Evolutionary conservation across 2,329 filamentous ascomycete genomes (phyloP).

Genomic region (Diaporthe sp.): DNA sequence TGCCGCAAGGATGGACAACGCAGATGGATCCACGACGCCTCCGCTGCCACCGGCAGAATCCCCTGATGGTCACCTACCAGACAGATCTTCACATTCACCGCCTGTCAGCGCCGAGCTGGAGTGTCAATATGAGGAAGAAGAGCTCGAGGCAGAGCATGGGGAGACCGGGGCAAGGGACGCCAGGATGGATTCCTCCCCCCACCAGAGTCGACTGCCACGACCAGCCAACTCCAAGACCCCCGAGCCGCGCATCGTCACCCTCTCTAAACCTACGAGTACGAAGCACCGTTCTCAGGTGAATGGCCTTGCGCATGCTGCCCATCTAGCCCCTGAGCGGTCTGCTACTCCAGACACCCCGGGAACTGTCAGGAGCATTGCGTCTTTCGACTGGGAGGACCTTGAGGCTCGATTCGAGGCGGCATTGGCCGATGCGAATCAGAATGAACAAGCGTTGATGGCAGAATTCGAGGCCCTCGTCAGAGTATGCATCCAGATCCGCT

Average conservation of each 20-base stretch:
- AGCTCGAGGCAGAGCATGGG: background rate
- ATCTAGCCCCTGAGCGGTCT: constrained; percentile 61
- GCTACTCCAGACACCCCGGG: constrained; percentile 63
- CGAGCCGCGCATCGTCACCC: constrained; percentile 39
- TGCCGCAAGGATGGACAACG: constrained; percentile 33
- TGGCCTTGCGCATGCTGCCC: constrained; percentile 65
- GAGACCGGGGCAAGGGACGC: constrained; percentile 18
- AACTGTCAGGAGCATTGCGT: constrained; percentile 55
- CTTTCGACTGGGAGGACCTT: constrained; percentile 85
- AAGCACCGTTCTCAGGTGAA: constrained; percentile 51
- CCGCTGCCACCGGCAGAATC: constrained; percentile 39
- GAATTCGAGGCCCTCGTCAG: constrained; percentile 78
- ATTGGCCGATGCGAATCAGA: constrained; percentile 72
- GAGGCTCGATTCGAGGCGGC: constrained; percentile 77
- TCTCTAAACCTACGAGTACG: constrained; percentile 44
- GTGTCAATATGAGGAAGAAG: constrained; percentile 5
- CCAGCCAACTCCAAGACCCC: constrained; percentile 33
- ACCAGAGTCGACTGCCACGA: constrained; percentile 42
- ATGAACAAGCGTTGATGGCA: constrained; percentile 75
- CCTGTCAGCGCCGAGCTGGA: constrained; percentile 11
- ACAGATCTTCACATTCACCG: background rate
- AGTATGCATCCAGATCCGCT: constrained; percentile 55
- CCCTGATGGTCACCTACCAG: background rate
- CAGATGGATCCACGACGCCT: constrained; percentile 39
- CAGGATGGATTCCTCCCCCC: constrained; percentile 40